These are phyloP conservation scores for Komagataea norvegica DNA, from an alignment of 1,139 yeast species.

Conservation along the genomic window DNA sequence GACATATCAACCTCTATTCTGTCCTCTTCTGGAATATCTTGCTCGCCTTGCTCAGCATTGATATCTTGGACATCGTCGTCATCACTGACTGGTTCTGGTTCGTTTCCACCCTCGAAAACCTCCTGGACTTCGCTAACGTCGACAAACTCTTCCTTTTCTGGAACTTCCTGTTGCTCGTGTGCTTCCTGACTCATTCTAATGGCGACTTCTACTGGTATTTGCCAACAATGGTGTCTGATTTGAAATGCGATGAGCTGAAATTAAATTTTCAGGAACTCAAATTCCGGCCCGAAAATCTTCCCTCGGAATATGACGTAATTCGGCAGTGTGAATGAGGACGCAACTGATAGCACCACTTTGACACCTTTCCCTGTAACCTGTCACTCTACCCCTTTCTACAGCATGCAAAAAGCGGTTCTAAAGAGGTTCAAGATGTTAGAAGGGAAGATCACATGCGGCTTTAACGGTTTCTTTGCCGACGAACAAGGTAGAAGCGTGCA, in stretches of 20 bases:
- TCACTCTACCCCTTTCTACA: no score
- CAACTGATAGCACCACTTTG: no score
- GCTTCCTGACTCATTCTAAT: conserved; percentile 13
- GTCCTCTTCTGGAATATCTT: conserved; percentile 31
- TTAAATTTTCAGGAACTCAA: background rate
- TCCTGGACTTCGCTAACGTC: conserved; percentile 26
- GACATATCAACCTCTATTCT: conserved; percentile 65
- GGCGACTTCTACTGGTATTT: no score
- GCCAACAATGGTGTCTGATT: no score
- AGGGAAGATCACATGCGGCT: conserved; percentile 16
- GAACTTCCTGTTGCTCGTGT: no score
- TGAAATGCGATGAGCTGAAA: background rate
- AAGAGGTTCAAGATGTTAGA: background rate
- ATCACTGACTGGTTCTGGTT: conserved; percentile 29
- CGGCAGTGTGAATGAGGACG: no score
- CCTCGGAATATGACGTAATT: background rate
- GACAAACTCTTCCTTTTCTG: conserved; percentile 17
- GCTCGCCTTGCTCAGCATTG: conserved; percentile 32
- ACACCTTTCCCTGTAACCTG: no score
- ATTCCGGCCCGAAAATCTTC: background rate
- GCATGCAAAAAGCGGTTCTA: no score
- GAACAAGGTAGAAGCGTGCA: conserved; percentile 51
- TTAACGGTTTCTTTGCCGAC: conserved; percentile 57
- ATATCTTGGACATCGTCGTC: conserved; percentile 38
- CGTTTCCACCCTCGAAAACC: conserved; percentile 21